Evolutionary conservation across 495 filamentous ascomycete species (phyloP), one percentile per base, ranked within the genome.

Genomic region (Articulospora tetracladia): DNA sequence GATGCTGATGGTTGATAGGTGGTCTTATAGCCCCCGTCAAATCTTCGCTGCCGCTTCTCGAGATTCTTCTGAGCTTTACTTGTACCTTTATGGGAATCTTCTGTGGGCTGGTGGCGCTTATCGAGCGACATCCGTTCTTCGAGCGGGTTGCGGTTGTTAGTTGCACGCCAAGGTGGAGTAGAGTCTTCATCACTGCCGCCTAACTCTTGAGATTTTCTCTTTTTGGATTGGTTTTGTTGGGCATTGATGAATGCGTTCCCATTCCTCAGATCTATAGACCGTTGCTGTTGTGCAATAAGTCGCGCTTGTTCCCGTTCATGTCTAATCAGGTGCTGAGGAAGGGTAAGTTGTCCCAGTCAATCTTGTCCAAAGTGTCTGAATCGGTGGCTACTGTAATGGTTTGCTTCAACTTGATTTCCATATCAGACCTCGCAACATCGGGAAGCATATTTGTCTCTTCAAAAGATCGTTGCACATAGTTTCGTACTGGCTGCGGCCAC

Each of bases 51-150:
- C 57, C 94, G 86, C 77, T 93, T 93, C 70, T 96, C 93, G 78
- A 88, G 78, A 71, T 90, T 86, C 76, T 87, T 87, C 74, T 92
- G 85, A 60, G 82, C 93, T 89, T 96, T 96, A 94, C 88, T 95
- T 79, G 77, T 77, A 74, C 76, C 75, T 65, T 75, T 69, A 66
- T 78, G 73, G 44, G 73, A 69, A 63, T 74, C 70, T 44, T 66
- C 80, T 20, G 30, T 22, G 3, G 58, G 51, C 56, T 64, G 59
- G 22, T 59, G 66, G 57, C 85, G 86, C 70, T 89, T 92, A 59
- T 78, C 74, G 63, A 64, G 84, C 65, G 86, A 84, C 69, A 93
- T 78, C 65, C 91, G 90, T 67, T 90, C 86, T 79, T 92, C 90
- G 68, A 96, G 83, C 53, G 79, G 73, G 63, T 78, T 80, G 59